phyloP scores from a whole-genome alignment of 768 basidiomycete genomes.

The Leccinum sublutescens region DNA sequence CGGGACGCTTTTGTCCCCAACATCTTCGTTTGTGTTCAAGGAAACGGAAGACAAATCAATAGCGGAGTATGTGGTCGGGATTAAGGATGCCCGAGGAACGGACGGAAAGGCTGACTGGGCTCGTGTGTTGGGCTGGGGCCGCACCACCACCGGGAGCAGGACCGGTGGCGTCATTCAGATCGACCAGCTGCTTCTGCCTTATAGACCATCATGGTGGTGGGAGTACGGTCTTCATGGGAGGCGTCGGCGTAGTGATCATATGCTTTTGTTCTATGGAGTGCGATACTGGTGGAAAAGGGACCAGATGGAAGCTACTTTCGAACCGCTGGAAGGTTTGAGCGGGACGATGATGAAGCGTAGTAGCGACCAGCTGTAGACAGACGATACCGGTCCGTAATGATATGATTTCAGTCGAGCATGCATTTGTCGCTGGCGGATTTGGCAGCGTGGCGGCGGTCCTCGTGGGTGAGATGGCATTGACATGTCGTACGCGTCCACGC shows the following conservation, averaged over 20 bases:
- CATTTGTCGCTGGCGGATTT: constrained; percentile 46
- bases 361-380: no score
- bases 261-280: constrained; percentile 68
- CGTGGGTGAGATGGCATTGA: no score
- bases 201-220: constrained; percentile 82
- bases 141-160: constrained; percentile 67
- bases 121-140: constrained; percentile 68
- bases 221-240: constrained; percentile 69
- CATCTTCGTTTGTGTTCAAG: constrained; percentile 75
- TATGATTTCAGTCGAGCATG: no score
- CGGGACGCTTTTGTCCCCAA: constrained; percentile 67
- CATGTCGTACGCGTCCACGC: no score
- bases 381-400: no score
- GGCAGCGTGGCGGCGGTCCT: constrained; percentile 37
- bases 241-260: constrained; percentile 58
- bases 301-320: constrained; percentile 83
- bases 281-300: constrained; percentile 69
- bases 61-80: constrained; percentile 57
- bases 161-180: constrained; percentile 89
- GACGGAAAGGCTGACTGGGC: constrained; percentile 63
- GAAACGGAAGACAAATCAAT: constrained; percentile 41
- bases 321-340: constrained; percentile 80
- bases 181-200: constrained; percentile 80
- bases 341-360: no score
- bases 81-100: constrained; percentile 70